Conservation (phyloP, 495 filamentous ascomycete species). For the Bacidia gigantensis region DNA sequence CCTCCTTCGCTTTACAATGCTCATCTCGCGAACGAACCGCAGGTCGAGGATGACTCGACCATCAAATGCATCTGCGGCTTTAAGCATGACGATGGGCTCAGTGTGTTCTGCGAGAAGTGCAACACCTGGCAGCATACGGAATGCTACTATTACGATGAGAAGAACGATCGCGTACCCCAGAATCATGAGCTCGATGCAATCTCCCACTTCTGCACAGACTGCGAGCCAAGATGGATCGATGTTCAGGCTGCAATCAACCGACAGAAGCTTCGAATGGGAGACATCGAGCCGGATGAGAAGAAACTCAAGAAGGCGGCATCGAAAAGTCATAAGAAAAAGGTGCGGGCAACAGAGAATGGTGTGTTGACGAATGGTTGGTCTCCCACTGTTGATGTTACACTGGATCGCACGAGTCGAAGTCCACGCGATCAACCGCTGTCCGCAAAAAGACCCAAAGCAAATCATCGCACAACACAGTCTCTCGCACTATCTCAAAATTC, state of each 20-base stretch:
- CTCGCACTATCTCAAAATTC: conserved; percentile 29
- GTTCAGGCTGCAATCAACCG: conserved; percentile 52
- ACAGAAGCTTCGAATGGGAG: conserved; percentile 45
- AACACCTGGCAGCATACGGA: conserved; percentile 97
- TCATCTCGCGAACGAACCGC: conserved; percentile 26
- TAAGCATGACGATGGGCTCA: conserved; percentile 89
- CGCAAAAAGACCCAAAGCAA: conserved; percentile 61
- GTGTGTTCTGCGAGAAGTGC: conserved; percentile 89
- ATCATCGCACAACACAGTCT: conserved; percentile 59
- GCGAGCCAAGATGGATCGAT: conserved; percentile 62
- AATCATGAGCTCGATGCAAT: conserved; percentile 41
- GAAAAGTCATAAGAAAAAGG: conserved; percentile 67
- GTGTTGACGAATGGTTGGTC: conserved; percentile 31
- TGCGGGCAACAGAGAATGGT: conserved; percentile 29
- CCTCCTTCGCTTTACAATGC: conserved; percentile 19
- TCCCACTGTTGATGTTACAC: conserved; percentile 27
- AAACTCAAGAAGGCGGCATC: conserved; percentile 53
- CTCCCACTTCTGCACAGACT: conserved; percentile 74
- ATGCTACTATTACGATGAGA: conserved; percentile 63
- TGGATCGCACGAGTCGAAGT: conserved; percentile 34
- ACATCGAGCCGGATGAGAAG: conserved; percentile 41
- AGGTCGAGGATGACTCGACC: conserved; percentile 80
- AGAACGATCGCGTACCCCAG: conserved; percentile 47
- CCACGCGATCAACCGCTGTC: conserved; percentile 45
- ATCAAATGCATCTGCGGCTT: conserved; percentile 97